Base-by-base conservation (phyloP, 1,284 basidiomycete genomes). In the Veloboletus limbatus region DNA sequence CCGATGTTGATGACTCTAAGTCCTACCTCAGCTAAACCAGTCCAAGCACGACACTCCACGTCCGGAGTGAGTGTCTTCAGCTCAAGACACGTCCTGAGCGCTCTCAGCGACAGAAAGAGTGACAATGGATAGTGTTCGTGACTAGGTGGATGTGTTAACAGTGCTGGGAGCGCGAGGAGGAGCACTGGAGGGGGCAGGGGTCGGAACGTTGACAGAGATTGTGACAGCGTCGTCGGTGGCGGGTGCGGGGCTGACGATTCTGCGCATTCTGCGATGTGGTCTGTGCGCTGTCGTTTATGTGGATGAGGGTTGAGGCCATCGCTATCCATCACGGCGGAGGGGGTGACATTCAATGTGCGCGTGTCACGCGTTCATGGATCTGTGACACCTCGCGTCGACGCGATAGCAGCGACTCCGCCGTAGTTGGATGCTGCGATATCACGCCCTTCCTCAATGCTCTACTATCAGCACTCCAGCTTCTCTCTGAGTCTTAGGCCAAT, bases 11-110 rank as follows among this genome's bases (percentile, higher is more conserved):
- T 68, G 37, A 78, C 73, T 52, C 70, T 69, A 61, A 86, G 71
- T 8, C 82, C 85, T 5, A 85, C 53, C 64, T 88, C 85, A 0
- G 79, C 84, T 2, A 86, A 55, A 2, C 75, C 74, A 1, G 78
- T 79, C 80, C 82, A 85, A 1, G 82, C 82, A 2, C 80, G 68
- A 56, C 82, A 85, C 55, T 88, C 84, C 6, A 82, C 63, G 42
- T 78, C 75, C 5, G 75, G 73, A 7, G 77, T 74, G 6, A 86
- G 66, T n/a, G 72, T 69, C 5, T 70, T 69, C 0, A 79, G 52
- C 0, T 65, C 54, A 8, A 85, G 68, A 59, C 78, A 83, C 53
- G 70, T 75, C 22, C 77, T 65, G 7, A 86, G 58, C 0, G 85
- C 76, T 24, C 70, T 59, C 3, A 80, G 62, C 1, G 85, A 82